Conservation (phyloP, 192 early-diverging fungal species). For the Umbelopsis sp. region DNA sequence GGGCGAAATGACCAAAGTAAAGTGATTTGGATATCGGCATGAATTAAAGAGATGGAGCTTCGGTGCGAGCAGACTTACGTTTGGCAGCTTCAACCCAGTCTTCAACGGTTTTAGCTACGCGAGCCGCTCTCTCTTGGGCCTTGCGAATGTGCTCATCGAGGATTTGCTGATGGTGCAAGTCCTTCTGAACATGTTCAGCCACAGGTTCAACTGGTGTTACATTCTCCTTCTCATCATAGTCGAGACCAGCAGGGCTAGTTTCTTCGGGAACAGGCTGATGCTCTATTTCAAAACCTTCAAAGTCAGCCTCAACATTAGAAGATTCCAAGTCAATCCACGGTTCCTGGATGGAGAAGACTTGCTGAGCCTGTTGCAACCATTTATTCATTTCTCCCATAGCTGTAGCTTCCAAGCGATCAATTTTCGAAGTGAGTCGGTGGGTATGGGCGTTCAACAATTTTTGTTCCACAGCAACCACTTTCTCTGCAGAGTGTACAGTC, state of each 20-base stretch:
- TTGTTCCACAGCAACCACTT: background rate
- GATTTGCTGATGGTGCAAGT: background rate
- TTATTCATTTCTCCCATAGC: background rate
- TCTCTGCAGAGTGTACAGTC: background rate
- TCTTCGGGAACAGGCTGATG: slow-evolving; percentile 5
- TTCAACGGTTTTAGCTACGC: slow-evolving; percentile 6
- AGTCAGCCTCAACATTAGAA: background rate
- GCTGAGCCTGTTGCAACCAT: background rate
- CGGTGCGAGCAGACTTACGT: slow-evolving; percentile 3
- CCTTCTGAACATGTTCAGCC: background rate
- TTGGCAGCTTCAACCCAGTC: slow-evolving; percentile 10
- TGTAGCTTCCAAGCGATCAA: background rate
- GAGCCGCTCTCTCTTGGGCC: slow-evolving; percentile 9
- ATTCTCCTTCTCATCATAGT: background rate
- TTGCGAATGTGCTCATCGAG: slow-evolving; percentile 10
- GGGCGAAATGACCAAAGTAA: background rate
- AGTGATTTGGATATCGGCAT: background rate
- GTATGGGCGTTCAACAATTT: background rate
- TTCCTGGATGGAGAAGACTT: background rate
- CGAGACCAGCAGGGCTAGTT: background rate
- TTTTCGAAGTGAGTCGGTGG: background rate
- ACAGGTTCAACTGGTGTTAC: slow-evolving; percentile 2
- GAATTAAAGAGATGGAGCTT: background rate
- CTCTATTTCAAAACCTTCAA: slow-evolving; percentile 8
- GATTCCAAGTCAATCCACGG: background rate